Evolutionary conservation across 164 flowering plant genomes (phyloP), one percentile per base, ranked within the genome.

Genomic region (Platanus orientalis): DNA sequence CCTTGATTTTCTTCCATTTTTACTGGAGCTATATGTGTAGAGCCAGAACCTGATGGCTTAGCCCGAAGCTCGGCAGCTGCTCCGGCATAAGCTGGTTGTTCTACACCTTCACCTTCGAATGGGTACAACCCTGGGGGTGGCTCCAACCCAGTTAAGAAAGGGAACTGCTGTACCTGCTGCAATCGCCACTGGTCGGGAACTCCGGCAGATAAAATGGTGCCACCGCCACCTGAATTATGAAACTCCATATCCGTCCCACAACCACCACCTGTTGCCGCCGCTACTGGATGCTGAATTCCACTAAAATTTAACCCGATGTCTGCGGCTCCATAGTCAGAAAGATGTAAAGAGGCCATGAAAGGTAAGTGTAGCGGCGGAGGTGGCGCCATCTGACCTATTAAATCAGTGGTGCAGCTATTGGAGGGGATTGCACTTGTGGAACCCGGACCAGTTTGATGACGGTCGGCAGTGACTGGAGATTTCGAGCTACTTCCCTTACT

Each of bases 1-100:
- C 78, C 80, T 58, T 55, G 58, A 62, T 71, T 76, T 0, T 76
- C 85, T 59, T 87, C 93, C 83, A 79, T 79, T 63, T 87, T 87
- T 71, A 87, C 84, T 28, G 89, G 63, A 12, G 81, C 73, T 51
- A 61, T 36, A 14, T 77, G 79, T 52, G 45, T 57, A 23, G 64
- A 58, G 50, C 63, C 56, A 2, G 77, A 58, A 51, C 63, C 34
- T 9, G 78, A 17, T 14, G 64, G 32, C 63, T 61, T 75, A 1
- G 69, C 20, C 48, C 72, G 66, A 34, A 62, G 62, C 72, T 71
- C 77, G 27, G 64, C 62, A 1, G 53, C n/a, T 20, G 19, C 56
- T 13, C 66, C 58, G 1, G 1, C 50, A 48, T 28, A 60, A 29
- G 61, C 36, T 20, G 57, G 57, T 13, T 49, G 39, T 48, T 74